Evolutionary conservation across 257 asterid genomes (phyloP).

Genomic region (Solanum chilense): DNA sequence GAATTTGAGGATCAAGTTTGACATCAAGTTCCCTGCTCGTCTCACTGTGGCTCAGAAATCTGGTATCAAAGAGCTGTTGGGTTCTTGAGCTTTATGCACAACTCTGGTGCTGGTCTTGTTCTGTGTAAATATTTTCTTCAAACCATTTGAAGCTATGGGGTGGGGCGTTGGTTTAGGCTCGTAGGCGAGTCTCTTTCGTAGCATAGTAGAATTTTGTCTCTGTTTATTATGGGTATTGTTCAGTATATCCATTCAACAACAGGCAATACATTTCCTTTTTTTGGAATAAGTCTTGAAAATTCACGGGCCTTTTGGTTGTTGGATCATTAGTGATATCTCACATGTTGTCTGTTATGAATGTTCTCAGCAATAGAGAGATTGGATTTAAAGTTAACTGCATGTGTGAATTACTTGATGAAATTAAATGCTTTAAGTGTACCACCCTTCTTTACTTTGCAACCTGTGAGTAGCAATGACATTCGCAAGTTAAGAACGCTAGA

Average conservation of each 20-base stretch:
- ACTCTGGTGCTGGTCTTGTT: neutral
- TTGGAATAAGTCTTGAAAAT: neutral
- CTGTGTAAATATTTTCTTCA: neutral
- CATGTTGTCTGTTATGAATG: neutral
- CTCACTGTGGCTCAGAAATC: slow-evolving; percentile 25
- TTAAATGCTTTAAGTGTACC: neutral
- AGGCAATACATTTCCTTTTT: neutral
- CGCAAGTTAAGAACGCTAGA: neutral
- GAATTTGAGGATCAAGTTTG: slow-evolving; percentile 35
- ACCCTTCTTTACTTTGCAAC: neutral
- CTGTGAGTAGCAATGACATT: neutral
- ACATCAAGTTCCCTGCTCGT: slow-evolving; percentile 29
- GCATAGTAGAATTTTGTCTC: neutral
- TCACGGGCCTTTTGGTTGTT: neutral
- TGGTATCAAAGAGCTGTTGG: slow-evolving; percentile 25
- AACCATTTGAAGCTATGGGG: neutral
- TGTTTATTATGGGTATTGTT: neutral
- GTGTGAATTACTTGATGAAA: neutral
- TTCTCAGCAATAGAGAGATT: neutral
- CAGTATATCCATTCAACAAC: neutral
- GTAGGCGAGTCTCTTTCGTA: neutral
- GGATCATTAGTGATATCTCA: neutral
- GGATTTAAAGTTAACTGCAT: neutral
- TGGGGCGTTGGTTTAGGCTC: neutral
- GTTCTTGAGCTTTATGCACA: slow-evolving; percentile 3